Evolutionary conservation across 2,329 filamentous ascomycete genomes (phyloP).

Genomic region (Diaporthe ilicicola): DNA sequence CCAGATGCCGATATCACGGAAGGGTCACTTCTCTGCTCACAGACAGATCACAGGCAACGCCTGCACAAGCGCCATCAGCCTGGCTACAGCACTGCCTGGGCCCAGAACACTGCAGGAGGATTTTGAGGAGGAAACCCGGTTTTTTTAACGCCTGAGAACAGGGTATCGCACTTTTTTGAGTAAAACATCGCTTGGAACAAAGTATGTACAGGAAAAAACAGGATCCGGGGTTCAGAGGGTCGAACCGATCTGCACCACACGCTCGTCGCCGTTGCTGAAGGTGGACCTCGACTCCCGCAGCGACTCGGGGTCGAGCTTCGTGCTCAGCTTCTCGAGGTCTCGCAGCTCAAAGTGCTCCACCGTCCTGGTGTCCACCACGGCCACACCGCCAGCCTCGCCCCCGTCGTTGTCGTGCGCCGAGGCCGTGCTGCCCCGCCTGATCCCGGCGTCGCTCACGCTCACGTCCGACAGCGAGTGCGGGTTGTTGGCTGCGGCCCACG

Average conservation of each 20-base stretch:
- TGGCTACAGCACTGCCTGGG: conserved; percentile 3
- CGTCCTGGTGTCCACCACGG: neutral
- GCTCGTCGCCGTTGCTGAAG: conserved; percentile 19
- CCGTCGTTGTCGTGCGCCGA: neutral
- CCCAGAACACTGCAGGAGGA: neutral
- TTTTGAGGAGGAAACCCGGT: neutral
- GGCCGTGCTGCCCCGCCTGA: neutral
- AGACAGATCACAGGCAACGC: neutral
- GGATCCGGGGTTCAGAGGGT: neutral
- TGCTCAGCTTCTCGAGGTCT: conserved; percentile 16
- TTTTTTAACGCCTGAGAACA: neutral
- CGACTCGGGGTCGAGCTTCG: neutral
- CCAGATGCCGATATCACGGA: conserved; percentile 9
- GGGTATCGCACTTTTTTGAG: conserved; percentile 20
- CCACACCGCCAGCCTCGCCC: conserved; percentile 4
- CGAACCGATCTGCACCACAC: conserved; percentile 1
- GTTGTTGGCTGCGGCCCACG: conserved; percentile 24
- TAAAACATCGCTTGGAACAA: conserved; percentile 20
- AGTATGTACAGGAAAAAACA: conserved; percentile 8
- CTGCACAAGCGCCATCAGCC: neutral
- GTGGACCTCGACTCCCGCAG: conserved; percentile 16
- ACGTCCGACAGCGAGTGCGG: conserved; percentile 25
- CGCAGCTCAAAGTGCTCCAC: conserved; percentile 16
- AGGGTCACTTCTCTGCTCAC: neutral
- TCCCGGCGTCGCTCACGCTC: neutral